These are phyloP conservation scores for Rhodomyrtus psidioides DNA, from an alignment of 441 rosid species.

Conservation along the genomic window DNA sequence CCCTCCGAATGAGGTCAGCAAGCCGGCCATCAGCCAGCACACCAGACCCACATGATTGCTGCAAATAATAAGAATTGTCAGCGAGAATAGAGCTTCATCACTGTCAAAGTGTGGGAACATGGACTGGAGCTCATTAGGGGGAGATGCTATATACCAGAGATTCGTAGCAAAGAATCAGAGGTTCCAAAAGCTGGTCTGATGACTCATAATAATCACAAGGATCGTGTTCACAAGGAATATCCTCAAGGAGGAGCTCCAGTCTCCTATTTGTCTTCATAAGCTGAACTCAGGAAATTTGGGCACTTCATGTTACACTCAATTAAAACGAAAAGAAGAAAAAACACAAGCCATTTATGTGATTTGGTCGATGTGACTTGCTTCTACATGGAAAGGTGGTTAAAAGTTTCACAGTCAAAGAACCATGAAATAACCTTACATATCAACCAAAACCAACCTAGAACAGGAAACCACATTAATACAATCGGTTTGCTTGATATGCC, in stretches of 20 bases:
- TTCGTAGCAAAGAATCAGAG: constrained; percentile 78
- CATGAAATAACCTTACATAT: background rate
- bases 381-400: background rate
- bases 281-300: constrained; percentile 28
- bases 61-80: constrained; percentile 15
- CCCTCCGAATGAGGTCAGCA: constrained; percentile 87
- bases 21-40: constrained; percentile 91
- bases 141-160: constrained; percentile 52
- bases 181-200: constrained; percentile 72
- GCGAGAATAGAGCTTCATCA: background rate
- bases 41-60: constrained; percentile 86
- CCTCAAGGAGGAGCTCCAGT: constrained; percentile 83
- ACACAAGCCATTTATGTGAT: background rate
- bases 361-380: background rate
- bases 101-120: background rate
- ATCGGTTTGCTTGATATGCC: background rate
- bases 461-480: background rate
- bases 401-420: background rate
- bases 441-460: background rate
- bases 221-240: constrained; percentile 80
- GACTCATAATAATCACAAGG: constrained; percentile 78
- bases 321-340: background rate
- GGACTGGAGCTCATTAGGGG: background rate
- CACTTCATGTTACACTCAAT: background rate
- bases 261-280: constrained; percentile 76